A percentile compares a stretch with the other conserved stretches of the same genome.
phyloP scores from a whole-genome alignment of 257 asterid genomes.

The Rhazya stricta region DNA sequence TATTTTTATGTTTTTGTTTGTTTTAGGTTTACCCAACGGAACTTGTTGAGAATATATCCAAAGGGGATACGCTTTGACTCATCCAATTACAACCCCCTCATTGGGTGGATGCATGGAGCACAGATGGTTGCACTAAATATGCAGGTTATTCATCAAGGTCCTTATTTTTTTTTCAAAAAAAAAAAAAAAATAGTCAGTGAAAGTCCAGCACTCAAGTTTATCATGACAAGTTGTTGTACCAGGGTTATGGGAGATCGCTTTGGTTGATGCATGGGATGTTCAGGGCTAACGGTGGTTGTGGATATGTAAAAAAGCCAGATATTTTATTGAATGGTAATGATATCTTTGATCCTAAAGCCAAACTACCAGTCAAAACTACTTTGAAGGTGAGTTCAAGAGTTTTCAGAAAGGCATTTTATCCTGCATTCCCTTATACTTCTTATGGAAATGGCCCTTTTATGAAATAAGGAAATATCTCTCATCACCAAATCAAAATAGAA shows the following conservation, averaged over 20 bases:
- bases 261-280: constrained; percentile 98
- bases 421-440: background rate
- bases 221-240: constrained; percentile 19
- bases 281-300: constrained; percentile 86
- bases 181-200: background rate
- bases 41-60: constrained; percentile 77
- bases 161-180: background rate
- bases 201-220: background rate
- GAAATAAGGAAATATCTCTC: background rate
- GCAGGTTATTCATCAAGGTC: constrained; percentile 57
- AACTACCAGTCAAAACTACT: constrained; percentile 56
- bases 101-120: constrained; percentile 94
- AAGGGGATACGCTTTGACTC: constrained; percentile 83
- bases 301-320: constrained; percentile 79
- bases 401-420: background rate
- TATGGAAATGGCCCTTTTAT: background rate
- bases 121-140: constrained; percentile 96
- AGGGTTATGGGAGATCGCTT: constrained; percentile 95
- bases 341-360: constrained; percentile 55
- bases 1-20: constrained; percentile 13
- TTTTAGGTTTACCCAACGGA: constrained; percentile 71
- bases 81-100: constrained; percentile 89
- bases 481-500: background rate
- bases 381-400: constrained; percentile 49
- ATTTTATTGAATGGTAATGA: constrained; percentile 51